Conservation (phyloP, 495 filamentous ascomycete species). For the Tuber brumale region DNA sequence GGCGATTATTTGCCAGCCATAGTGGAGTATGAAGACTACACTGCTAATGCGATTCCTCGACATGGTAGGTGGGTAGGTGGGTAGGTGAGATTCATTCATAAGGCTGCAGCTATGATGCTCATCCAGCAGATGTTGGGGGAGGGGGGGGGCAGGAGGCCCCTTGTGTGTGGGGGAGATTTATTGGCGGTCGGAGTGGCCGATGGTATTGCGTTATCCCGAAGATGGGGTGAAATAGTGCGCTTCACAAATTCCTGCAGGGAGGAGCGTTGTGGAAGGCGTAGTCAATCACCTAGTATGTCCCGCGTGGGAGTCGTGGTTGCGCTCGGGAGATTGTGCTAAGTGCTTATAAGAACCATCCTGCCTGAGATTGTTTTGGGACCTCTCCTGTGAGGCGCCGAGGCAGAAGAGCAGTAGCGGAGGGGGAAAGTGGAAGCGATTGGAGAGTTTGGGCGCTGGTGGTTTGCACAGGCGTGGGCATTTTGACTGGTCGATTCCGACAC, state of each 20-base stretch:
- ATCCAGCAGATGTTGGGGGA: background rate
- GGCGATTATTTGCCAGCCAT: background rate
- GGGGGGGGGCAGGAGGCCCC: no score
- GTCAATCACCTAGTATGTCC: background rate
- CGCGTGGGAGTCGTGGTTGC: no score
- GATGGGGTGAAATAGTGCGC: background rate
- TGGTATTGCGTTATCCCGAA: background rate
- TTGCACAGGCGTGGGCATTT: background rate
- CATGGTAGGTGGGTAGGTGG: background rate
- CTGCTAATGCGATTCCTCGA: background rate
- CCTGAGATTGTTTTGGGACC: background rate
- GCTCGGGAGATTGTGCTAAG: background rate
- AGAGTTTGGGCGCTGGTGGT: background rate
- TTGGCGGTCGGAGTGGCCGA: background rate
- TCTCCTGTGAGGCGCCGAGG: background rate
- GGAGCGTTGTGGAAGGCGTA: background rate
- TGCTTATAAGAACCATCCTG: background rate
- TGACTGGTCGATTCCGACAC: background rate
- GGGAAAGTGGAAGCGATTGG: background rate
- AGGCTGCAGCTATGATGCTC: background rate
- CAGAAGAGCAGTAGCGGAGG: background rate
- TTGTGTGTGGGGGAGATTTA: background rate
- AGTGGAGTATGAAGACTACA: background rate
- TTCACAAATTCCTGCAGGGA: background rate
- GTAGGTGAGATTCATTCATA: no score